These are phyloP conservation scores for Xylariaceae sp. DNA, from an alignment of 2,329 filamentous ascomycete species.

Conservation along the genomic window DNA sequence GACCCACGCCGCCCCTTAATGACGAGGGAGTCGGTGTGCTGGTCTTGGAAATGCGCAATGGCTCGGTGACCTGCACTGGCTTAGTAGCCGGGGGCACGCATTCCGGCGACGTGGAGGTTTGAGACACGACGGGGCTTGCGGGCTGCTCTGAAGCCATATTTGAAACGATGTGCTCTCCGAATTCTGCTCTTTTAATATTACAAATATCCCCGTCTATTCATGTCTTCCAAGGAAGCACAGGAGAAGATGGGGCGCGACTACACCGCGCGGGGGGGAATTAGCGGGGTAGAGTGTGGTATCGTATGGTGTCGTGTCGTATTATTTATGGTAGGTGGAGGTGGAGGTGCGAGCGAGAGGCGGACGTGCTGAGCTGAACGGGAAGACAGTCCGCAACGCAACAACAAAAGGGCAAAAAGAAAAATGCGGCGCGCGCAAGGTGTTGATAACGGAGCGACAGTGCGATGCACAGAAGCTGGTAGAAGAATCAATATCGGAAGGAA, in stretches of 20 bases:
- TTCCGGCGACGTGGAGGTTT: conserved; percentile 12
- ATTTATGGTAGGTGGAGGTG: neutral
- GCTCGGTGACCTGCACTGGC: conserved; percentile 44
- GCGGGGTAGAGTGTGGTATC: conserved; percentile 2
- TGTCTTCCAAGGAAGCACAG: conserved; percentile 21
- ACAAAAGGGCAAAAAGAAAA: neutral
- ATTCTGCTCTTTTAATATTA: conserved; percentile 16
- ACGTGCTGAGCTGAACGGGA: neutral
- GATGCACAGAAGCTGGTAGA: conserved; percentile 7
- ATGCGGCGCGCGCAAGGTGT: conserved; percentile 8
- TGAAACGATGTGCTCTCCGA: conserved; percentile 20
- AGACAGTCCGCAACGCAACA: conserved; percentile 4
- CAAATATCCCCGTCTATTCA: conserved; percentile 22
- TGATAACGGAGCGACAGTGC: conserved; percentile 1
- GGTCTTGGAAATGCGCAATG: conserved; percentile 72
- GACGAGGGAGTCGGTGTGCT: conserved; percentile 52
- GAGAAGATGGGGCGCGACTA: conserved; percentile 4
- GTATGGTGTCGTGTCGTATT: neutral
- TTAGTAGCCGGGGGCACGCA: conserved; percentile 7
- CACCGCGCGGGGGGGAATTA: neutral
- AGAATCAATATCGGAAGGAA: conserved; percentile 7
- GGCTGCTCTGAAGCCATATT: conserved; percentile 31
- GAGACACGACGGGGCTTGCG: conserved; percentile 24
- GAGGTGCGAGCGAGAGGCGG: neutral
- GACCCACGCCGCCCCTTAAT: conserved; percentile 58